Evolutionary conservation across 2,329 filamentous ascomycete species (phyloP).

Genomic region (Cladosporium phlei): DNA sequence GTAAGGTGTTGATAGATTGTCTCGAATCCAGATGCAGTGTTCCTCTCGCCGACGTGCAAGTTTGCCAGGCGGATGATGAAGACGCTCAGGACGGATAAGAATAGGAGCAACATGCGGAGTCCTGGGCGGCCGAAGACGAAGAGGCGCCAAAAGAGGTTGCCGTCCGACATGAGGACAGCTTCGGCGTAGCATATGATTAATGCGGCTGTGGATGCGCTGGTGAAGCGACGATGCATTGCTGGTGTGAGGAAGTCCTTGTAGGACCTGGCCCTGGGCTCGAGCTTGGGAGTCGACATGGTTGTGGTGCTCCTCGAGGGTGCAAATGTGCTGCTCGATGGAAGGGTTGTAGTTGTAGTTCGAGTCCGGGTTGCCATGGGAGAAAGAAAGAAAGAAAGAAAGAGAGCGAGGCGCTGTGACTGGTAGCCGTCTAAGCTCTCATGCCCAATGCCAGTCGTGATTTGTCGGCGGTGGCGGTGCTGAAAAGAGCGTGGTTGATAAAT

Average conservation of each 20-base stretch:
- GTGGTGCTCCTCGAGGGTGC: slow-evolving; percentile 23
- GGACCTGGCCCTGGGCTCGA: slow-evolving; percentile 39
- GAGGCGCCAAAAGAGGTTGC: slow-evolving; percentile 65
- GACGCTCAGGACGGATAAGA: slow-evolving; percentile 68
- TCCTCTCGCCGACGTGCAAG: slow-evolving; percentile 47
- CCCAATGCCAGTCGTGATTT: background rate
- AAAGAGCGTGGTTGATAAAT: background rate
- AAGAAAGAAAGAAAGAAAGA: background rate
- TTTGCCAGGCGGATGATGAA: slow-evolving; percentile 72
- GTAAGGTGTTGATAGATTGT: slow-evolving; percentile 57
- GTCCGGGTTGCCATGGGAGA: slow-evolving; percentile 13
- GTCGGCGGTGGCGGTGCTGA: background rate
- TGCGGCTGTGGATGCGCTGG: slow-evolving; percentile 66
- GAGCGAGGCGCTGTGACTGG: background rate
- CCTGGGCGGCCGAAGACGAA: slow-evolving; percentile 75
- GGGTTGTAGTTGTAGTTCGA: slow-evolving; percentile 8
- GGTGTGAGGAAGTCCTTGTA: slow-evolving; percentile 92
- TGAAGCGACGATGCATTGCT: slow-evolving; percentile 79
- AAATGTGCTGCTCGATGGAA: slow-evolving; percentile 2
- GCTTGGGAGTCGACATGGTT: slow-evolving; percentile 11
- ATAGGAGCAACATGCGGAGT: slow-evolving; percentile 69
- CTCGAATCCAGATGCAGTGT: slow-evolving; percentile 62
- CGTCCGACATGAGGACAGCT: slow-evolving; percentile 59
- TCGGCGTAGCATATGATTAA: slow-evolving; percentile 68
- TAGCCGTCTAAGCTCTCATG: background rate